Percentiles rank a stretch among this genome's conserved stretches.
Conservation (phyloP, 2,329 filamentous ascomycete species). For the Monosporascus sp. region DNA sequence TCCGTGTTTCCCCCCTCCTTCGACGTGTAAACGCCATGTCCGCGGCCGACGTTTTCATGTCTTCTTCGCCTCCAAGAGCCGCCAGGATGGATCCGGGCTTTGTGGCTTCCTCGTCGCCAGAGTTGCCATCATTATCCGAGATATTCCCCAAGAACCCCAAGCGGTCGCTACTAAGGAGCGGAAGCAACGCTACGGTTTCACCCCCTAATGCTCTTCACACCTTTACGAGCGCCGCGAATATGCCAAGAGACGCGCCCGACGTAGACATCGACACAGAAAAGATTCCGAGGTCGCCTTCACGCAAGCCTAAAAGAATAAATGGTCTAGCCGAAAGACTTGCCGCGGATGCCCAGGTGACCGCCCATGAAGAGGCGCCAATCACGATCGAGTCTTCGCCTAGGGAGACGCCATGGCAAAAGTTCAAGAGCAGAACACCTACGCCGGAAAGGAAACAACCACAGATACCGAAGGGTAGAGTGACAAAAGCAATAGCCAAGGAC, state of each 20-base stretch:
- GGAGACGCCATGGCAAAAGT: conserved; percentile 34
- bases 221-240: conserved; percentile 38
- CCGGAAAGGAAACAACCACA: conserved; percentile 6
- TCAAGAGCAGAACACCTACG: conserved; percentile 11
- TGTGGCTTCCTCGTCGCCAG: conserved; percentile 46
- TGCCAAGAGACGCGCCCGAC: conserved; percentile 30
- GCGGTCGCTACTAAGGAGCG: conserved; percentile 29
- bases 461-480: conserved; percentile 6
- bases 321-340: conserved; percentile 8
- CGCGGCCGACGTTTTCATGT: conserved; percentile 23
- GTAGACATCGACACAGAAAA: conserved; percentile 24
- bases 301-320: conserved; percentile 10
- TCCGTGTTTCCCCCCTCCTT: conserved; percentile 22
- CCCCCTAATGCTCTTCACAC: conserved; percentile 29
- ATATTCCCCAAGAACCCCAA: conserved; percentile 35
- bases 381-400: conserved; percentile 19
- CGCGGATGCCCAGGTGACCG: conserved; percentile 6
- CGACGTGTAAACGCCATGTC: conserved; percentile 26
- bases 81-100: conserved; percentile 19
- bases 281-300: conserved; percentile 18
- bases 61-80: conserved; percentile 25
- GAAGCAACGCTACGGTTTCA: conserved; percentile 32
- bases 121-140: conserved; percentile 47
- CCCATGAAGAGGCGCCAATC: conserved; percentile 6
- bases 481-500: conserved; percentile 12